A percentile compares a stretch with the other conserved stretches of the same genome.
Evolutionary conservation across 495 filamentous ascomycete species (phyloP).

Genomic region (Extremus antarcticus): DNA sequence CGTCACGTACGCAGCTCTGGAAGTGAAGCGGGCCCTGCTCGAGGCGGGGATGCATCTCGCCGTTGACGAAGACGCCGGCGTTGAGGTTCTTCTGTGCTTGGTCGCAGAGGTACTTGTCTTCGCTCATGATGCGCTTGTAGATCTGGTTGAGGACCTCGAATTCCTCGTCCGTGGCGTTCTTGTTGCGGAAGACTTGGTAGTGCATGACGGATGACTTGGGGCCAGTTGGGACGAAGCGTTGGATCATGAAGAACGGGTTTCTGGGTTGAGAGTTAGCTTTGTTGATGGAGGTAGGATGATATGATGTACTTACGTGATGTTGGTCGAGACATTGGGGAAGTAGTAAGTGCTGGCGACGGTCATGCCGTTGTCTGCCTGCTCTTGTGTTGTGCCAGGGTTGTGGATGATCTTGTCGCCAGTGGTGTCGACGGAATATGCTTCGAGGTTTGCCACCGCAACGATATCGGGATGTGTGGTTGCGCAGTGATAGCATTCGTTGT

Average conservation of each 20-base stretch:
- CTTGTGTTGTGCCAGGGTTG: slow-evolving; percentile 31
- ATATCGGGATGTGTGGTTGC: slow-evolving; percentile 39
- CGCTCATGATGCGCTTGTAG: slow-evolving; percentile 37
- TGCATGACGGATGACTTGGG: slow-evolving; percentile 31
- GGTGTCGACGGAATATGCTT: slow-evolving; percentile 34
- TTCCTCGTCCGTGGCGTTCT: slow-evolving; percentile 33
- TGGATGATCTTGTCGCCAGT: slow-evolving; percentile 35
- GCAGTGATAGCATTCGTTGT: slow-evolving; percentile 46
- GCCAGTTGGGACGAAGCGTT: slow-evolving; percentile 36
- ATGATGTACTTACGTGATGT: slow-evolving; percentile 33
- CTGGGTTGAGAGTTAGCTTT: slow-evolving; percentile 25
- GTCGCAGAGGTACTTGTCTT: slow-evolving; percentile 38
- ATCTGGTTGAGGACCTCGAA: slow-evolving; percentile 34
- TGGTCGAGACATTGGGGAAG: slow-evolving; percentile 38
- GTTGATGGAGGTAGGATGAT: slow-evolving; percentile 14
- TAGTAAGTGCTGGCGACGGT: slow-evolving; percentile 35
- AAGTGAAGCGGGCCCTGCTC: slow-evolving; percentile 39
- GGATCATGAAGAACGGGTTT: slow-evolving; percentile 35
- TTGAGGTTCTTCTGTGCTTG: slow-evolving; percentile 37
- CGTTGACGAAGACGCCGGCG: slow-evolving; percentile 35
- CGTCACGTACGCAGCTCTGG: slow-evolving; percentile 35
- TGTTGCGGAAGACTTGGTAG: slow-evolving; percentile 43
- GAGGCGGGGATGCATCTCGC: slow-evolving; percentile 36
- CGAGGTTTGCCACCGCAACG: slow-evolving; percentile 34
- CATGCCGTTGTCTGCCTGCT: slow-evolving; percentile 27